Evolutionary conservation across 768 basidiomycete species (phyloP), one percentile per base, ranked within the genome.

Genomic region (Leccinum aurantiacum): DNA sequence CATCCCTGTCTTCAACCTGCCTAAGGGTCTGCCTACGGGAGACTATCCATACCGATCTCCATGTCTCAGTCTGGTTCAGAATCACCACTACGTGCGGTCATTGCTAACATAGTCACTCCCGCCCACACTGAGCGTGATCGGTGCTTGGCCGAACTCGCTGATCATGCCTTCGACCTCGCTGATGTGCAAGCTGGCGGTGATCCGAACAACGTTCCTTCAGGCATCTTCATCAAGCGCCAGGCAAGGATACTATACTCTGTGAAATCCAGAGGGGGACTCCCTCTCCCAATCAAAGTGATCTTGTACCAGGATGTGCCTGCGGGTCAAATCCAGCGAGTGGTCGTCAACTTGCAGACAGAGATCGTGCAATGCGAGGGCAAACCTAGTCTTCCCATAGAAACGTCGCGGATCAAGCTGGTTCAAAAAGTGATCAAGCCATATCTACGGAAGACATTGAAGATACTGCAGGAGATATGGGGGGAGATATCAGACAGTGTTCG

Each of bases 111-210:
- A 25, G 27, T 53, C 50, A 27, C 58, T 2, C 56, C 65, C 2
- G 29, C 48, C 2, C 56, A 31, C 33, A 38, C 33, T 3, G 60
- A 60, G 13, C 29, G 46, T 35, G 38, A 54, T 0, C 63, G 70
- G 46, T 48, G 35, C 52, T 55, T 69, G n/a, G 53, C 60, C 1
- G 63, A 68, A 19, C 69, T 69, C 37, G 61, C 61, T 44, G 63
- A 65, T 53, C 60, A 38, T 24, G 69, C 61, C n/a, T 69, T 69
- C 31, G n/a, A 41, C 1, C 66, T 68, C 3, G 57, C 33, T 17
- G 54, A 58, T 31, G 44, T 61, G 27, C 59, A 54, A 1, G 56
- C 47, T 29, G 56, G 33, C 33, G 33, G 33, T 35, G 33, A 17
- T 7, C n/a, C 58, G 13, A 3, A 53, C 52, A 33, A 3, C 37